Conservation (phyloP, 2,329 filamentous ascomycete species). For the Acephala macrosclerotiorum region DNA sequence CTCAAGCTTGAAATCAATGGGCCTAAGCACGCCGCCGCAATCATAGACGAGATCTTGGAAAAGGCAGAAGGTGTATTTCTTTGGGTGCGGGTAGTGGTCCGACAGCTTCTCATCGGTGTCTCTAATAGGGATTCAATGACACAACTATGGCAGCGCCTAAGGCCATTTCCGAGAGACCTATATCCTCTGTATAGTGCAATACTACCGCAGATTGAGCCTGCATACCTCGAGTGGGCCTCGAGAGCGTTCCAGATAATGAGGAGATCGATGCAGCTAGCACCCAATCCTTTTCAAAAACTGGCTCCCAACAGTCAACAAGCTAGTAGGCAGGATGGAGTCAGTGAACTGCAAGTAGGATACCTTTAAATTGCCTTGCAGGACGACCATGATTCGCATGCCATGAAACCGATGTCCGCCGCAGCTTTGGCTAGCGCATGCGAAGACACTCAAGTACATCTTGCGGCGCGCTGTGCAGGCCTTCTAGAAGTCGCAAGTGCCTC, state of each 20-base stretch:
- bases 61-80: slow-evolving; percentile 7
- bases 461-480: neutral
- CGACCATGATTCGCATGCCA: neutral
- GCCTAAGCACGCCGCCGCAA: neutral
- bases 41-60: neutral
- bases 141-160: neutral
- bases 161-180: neutral
- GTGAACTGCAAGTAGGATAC: neutral
- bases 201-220: neutral
- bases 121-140: neutral
- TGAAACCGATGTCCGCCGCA: neutral
- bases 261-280: neutral
- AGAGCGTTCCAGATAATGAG: neutral
- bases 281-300: neutral
- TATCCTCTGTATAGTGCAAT: neutral
- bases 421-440: neutral
- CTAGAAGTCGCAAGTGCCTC: neutral
- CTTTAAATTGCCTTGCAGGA: neutral
- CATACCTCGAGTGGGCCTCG: neutral
- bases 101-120: neutral
- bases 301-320: neutral
- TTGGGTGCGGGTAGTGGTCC: neutral
- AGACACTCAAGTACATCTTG: neutral
- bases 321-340: neutral
- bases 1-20: neutral